phyloP scores from a whole-genome alignment of 108 stramenopile species.

The Cyclotella baltica region DNA sequence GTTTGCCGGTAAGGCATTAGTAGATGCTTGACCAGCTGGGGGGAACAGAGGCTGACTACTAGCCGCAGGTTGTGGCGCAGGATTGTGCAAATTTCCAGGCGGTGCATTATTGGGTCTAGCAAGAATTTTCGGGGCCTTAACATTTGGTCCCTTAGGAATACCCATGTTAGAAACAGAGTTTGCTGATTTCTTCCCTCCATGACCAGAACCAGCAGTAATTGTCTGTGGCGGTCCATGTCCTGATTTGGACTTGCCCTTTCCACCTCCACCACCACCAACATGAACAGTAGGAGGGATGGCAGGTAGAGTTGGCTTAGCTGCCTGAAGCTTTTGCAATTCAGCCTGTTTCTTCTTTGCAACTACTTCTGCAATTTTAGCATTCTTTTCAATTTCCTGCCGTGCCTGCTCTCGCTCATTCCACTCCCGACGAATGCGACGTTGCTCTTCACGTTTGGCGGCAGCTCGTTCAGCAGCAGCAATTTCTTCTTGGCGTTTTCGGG shows the following conservation, averaged over 20 bases:
- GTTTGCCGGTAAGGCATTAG: neutral
- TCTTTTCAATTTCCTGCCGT: slow-evolving; percentile 68
- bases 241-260: slow-evolving; percentile 8
- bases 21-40: slow-evolving; percentile 6
- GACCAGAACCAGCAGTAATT: slow-evolving; percentile 39
- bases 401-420: slow-evolving; percentile 84
- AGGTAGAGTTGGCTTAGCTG: slow-evolving; percentile 4
- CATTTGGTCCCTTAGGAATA: slow-evolving; percentile 46
- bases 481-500: slow-evolving; percentile 58
- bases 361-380: slow-evolving; percentile 59
- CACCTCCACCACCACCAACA: slow-evolving; percentile 20
- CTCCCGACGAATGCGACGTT: slow-evolving; percentile 80
- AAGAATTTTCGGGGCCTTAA: slow-evolving; percentile 51
- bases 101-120: slow-evolving; percentile 34
- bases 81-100: neutral
- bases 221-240: slow-evolving; percentile 41
- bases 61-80: slow-evolving; percentile 14
- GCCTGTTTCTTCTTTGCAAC: slow-evolving; percentile 30
- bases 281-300: slow-evolving; percentile 25
- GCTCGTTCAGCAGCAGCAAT: slow-evolving; percentile 55
- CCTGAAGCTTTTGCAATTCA: slow-evolving; percentile 40
- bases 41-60: slow-evolving; percentile 46
- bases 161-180: slow-evolving; percentile 41
- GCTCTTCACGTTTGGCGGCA: slow-evolving; percentile 81
- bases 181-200: slow-evolving; percentile 13